Evolutionary conservation across 345 rosid genomes (phyloP).

Genomic region (Gossypium herbaceum): DNA sequence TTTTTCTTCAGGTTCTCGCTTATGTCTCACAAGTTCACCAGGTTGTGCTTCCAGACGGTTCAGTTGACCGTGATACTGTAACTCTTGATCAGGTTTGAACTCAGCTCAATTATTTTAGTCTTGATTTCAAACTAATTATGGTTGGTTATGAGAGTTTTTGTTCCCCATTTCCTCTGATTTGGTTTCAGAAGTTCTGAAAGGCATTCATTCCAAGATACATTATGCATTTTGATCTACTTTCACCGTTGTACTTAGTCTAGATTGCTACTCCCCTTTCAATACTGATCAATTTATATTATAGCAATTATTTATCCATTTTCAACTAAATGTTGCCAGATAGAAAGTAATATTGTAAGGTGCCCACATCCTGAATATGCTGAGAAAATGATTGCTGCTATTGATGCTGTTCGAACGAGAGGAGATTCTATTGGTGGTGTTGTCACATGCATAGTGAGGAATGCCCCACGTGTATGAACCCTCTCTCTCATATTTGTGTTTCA

Average conservation of each 20-base stretch:
- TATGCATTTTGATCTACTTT: not conserved
- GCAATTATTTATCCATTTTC: slow-evolving; percentile 11
- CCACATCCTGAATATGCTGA: slow-evolving; percentile 95
- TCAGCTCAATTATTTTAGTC: not conserved
- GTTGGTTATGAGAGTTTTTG: not conserved
- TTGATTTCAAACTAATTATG: not conserved
- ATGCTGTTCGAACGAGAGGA: slow-evolving; percentile 76
- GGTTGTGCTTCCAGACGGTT: slow-evolving; percentile 73
- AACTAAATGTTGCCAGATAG: slow-evolving; percentile 51
- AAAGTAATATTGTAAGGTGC: slow-evolving; percentile 90
- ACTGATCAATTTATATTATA: not conserved
- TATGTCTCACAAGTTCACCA: slow-evolving; percentile 92
- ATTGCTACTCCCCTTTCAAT: slow-evolving; percentile 5
- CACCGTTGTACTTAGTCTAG: not conserved
- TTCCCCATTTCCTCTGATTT: not conserved
- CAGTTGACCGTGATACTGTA: slow-evolving; percentile 58
- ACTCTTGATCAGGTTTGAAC: slow-evolving; percentile 73
- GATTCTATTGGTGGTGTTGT: slow-evolving; percentile 96
- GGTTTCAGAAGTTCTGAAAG: not conserved
- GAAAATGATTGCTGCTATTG: slow-evolving; percentile 94
- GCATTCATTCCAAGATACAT: not conserved
- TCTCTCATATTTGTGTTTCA: not conserved
- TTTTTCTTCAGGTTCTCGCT: slow-evolving; percentile 65
- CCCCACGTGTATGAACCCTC: slow-evolving; percentile 63
- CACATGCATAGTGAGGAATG: slow-evolving; percentile 86